phyloP scores from a whole-genome alignment of 2,329 filamentous ascomycete genomes.

The Calonectria henricotiae region DNA sequence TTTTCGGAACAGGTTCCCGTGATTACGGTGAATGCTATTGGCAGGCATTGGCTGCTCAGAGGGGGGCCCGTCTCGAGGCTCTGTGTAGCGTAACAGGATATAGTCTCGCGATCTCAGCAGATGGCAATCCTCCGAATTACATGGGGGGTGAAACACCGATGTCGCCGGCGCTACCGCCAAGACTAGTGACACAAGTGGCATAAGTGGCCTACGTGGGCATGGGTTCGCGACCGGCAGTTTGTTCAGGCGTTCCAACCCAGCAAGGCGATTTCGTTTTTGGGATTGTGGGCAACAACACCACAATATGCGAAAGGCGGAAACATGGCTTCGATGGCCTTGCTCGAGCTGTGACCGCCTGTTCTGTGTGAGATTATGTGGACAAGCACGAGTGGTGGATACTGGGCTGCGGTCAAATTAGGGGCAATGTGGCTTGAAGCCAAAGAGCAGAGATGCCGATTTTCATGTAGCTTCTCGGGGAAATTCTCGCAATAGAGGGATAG shows the following conservation, averaged over 20 bases:
- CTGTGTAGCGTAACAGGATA: constrained; percentile 23
- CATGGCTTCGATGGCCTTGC: not conserved
- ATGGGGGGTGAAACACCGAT: constrained; percentile 35
- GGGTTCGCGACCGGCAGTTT: constrained; percentile 31
- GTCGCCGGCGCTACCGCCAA: constrained; percentile 21
- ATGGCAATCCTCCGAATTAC: constrained; percentile 20
- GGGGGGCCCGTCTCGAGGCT: constrained; percentile 23
- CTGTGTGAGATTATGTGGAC: constrained; percentile 23
- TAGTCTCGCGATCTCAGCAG: constrained; percentile 3
- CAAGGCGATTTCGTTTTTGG: constrained; percentile 13
- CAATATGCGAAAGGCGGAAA: constrained; percentile 8
- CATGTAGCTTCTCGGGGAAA: constrained; percentile 29
- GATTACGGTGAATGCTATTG: constrained; percentile 1
- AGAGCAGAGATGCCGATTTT: constrained; percentile 20
- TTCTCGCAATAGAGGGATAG: constrained; percentile 21
- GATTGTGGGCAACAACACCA: not conserved
- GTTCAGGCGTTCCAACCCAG: constrained; percentile 4
- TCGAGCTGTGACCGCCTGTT: constrained; percentile 30
- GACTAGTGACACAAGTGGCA: constrained; percentile 25
- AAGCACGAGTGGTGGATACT: constrained; percentile 8
- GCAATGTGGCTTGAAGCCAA: constrained; percentile 31
- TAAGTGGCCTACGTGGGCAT: constrained; percentile 26
- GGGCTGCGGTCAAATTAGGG: constrained; percentile 29
- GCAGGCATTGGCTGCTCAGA: not conserved
- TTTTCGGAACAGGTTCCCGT: not conserved